A percentile compares a stretch with the other conserved stretches of the same genome.
phyloP scores from a whole-genome alignment of 2,329 filamentous ascomycete species.

The Fusarium sp. region DNA sequence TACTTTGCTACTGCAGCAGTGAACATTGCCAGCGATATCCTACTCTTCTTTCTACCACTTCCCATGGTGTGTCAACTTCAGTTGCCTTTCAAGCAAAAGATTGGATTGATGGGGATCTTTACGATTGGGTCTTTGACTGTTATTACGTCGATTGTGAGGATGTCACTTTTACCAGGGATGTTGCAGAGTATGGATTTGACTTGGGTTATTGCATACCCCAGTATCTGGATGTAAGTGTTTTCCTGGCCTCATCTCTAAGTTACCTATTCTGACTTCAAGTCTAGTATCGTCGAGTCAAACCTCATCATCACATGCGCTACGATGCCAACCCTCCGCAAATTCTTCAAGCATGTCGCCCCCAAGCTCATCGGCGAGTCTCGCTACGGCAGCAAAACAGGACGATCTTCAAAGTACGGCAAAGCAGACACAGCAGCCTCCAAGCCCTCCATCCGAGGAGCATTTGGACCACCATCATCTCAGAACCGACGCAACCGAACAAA shows the following conservation, averaged over 20 bases:
- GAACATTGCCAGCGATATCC: constrained; percentile 61
- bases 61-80: constrained; percentile 59
- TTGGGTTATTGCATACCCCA: constrained; percentile 48
- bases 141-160: constrained; percentile 50
- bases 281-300: constrained; percentile 52
- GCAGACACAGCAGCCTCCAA: constrained; percentile 25
- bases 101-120: constrained; percentile 59
- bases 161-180: constrained; percentile 46
- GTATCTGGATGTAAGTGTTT: constrained; percentile 47
- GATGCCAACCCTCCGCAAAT: constrained; percentile 55
- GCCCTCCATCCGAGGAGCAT: constrained; percentile 7
- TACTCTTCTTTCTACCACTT: constrained; percentile 60
- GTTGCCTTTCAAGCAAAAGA: constrained; percentile 59
- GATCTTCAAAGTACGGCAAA: constrained; percentile 34
- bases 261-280: background rate
- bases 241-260: too few relatives aligned
- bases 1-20: constrained; percentile 62
- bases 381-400: constrained; percentile 41
- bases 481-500: constrained; percentile 33
- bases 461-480: constrained; percentile 19
- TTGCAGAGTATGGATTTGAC: constrained; percentile 45
- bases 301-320: constrained; percentile 57
- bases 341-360: constrained; percentile 54
- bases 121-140: constrained; percentile 56
- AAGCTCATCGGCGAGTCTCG: constrained; percentile 47